Conservation (phyloP, 2,329 filamentous ascomycete genomes). For the Neopestalotiopsis rosae region DNA sequence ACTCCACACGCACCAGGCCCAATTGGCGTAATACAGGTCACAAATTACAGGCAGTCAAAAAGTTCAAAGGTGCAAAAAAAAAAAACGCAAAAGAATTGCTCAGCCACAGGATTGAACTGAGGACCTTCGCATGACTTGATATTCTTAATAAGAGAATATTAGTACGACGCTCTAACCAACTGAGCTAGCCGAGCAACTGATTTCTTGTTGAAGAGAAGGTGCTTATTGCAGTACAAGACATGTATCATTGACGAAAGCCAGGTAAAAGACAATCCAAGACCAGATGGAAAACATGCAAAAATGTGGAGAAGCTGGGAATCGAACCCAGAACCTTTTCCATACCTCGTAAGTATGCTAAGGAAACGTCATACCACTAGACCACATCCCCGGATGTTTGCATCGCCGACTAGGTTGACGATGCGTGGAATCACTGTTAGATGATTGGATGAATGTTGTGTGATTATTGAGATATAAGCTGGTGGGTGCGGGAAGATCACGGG, state of each 20-base stretch:
- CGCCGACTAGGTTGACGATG: background rate
- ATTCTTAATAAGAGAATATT: background rate
- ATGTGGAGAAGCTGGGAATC: slow-evolving; percentile 23
- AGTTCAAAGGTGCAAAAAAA: background rate
- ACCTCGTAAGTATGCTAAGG: slow-evolving; percentile 19
- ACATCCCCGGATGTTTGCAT: slow-evolving; percentile 7
- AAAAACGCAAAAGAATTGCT: background rate
- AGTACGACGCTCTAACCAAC: slow-evolving; percentile 2
- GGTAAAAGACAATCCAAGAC: background rate
- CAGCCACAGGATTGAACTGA: slow-evolving; percentile 2
- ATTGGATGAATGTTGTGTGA: background rate
- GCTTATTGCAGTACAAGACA: background rate
- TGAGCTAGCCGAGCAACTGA: background rate
- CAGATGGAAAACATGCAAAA: background rate
- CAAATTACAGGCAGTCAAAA: background rate
- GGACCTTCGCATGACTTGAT: slow-evolving; percentile 1
- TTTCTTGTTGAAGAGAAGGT: background rate
- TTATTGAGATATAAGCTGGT: background rate
- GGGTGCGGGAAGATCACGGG: background rate
- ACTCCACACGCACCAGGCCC: background rate
- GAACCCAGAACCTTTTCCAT: slow-evolving; percentile 25
- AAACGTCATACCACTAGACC: slow-evolving; percentile 23
- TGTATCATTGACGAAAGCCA: background rate
- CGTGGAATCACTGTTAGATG: no score
- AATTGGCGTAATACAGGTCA: background rate